Conservation (phyloP, 495 filamentous ascomycete species). For the Annulohypoxylon maeteangense region DNA sequence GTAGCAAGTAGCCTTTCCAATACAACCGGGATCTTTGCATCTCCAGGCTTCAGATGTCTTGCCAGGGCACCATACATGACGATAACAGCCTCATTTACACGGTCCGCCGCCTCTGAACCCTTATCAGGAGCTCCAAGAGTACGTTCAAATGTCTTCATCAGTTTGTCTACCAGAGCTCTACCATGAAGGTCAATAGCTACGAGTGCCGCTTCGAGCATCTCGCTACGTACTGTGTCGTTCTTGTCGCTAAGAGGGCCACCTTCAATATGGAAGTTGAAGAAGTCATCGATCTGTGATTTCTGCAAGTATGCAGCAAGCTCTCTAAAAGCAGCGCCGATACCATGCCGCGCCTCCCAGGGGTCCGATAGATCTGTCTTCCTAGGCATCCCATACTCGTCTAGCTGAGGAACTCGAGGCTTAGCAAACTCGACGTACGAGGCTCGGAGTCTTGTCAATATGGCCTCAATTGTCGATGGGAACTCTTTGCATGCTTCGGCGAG, state of each 20-base stretch:
- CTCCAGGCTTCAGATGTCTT: conserved; percentile 83
- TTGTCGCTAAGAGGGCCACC: conserved; percentile 83
- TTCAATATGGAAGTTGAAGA: conserved; percentile 86
- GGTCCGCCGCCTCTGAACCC: conserved; percentile 78
- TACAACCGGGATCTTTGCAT: conserved; percentile 84
- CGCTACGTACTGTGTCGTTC: conserved; percentile 76
- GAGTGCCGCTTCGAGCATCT: conserved; percentile 95
- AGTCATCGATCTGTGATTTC: conserved; percentile 73
- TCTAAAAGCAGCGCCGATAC: conserved; percentile 86
- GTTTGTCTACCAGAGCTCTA: conserved; percentile 79
- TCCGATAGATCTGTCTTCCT: conserved; percentile 84
- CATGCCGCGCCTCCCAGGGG: conserved; percentile 89
- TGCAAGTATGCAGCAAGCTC: conserved; percentile 77
- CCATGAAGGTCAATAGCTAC: conserved; percentile 82
- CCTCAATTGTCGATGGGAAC: conserved; percentile 57
- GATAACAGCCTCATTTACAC: conserved; percentile 95
- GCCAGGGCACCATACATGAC: conserved; percentile 95
- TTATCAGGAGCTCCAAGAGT: conserved; percentile 85
- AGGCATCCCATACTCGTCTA: conserved; percentile 93
- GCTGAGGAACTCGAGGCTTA: conserved; percentile 80
- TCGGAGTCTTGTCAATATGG: conserved; percentile 71
- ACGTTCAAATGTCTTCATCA: conserved; percentile 91
- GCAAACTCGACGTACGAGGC: conserved; percentile 77
- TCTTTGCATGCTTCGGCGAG: conserved; percentile 75
- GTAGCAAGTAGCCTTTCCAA: conserved; percentile 85